Conservation (phyloP, 345 rosid genomes). For the Hibiscus tridactylites region DNA sequence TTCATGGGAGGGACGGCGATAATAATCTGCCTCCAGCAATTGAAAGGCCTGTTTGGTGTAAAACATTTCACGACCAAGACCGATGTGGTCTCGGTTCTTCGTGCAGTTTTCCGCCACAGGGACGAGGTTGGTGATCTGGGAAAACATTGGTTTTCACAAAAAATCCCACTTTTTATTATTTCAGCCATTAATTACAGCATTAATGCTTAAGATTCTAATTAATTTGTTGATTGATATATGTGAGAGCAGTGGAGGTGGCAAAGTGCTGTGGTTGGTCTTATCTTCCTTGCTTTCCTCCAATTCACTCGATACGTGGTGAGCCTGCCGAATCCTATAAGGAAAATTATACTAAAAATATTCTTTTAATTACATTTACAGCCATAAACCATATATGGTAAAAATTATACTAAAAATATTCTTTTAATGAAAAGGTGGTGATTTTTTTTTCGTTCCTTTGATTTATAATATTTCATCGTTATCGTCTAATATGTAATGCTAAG, state of each 20-base stretch:
- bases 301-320: slow-evolving; percentile 58
- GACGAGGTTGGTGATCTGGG: slow-evolving; percentile 36
- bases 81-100: slow-evolving; percentile 63
- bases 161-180: no score
- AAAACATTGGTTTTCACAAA: no score
- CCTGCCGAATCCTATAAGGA: not conserved
- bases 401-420: no score
- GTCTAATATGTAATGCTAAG: no score
- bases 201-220: not conserved
- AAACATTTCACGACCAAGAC: slow-evolving; percentile 56
- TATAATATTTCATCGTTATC: no score
- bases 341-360: no score
- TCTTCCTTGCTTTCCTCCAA: slow-evolving; percentile 62
- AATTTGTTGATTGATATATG: not conserved
- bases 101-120: slow-evolving; percentile 34
- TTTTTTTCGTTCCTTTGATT: no score
- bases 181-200: not conserved
- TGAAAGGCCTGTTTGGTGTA: slow-evolving; percentile 76
- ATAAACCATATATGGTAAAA: no score
- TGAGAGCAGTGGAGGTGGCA: slow-evolving; percentile 70
- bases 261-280: slow-evolving; percentile 48
- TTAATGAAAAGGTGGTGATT: no score
- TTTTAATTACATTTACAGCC: no score
- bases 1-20: slow-evolving; percentile 89
- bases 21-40: slow-evolving; percentile 65